Conservation (phyloP, 352 stramenopile genomes). For the Globisporangium mamillatum region DNA sequence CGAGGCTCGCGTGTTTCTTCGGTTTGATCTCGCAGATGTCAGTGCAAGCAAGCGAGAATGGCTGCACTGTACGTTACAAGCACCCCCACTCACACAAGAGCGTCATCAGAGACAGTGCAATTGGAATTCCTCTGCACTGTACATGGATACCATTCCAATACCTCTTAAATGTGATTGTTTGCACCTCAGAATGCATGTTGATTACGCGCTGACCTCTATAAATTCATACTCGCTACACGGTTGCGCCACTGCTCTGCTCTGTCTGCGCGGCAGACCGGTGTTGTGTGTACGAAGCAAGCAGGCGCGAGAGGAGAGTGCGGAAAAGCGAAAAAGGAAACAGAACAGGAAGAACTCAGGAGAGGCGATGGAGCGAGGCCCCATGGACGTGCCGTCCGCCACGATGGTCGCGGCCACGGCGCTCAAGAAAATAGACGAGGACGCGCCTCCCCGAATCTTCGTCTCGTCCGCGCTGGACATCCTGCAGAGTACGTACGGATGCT, state of each 20-base stretch:
- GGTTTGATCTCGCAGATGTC: too few species aligned
- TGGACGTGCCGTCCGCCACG: constrained; percentile 5
- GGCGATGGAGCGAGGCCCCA: not conserved
- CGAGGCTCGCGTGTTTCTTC: too few species aligned
- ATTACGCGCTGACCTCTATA: constrained; percentile 3
- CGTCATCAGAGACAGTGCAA: too few species aligned
- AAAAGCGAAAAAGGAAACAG: not conserved
- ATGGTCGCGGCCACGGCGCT: not conserved
- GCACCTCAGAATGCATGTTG: not conserved
- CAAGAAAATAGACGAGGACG: constrained; percentile 15
- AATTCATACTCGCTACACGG: not conserved
- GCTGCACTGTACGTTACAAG: too few species aligned
- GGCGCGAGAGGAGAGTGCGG: not conserved
- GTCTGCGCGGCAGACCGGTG: too few species aligned
- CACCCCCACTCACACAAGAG: too few species aligned
- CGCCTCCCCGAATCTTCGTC: constrained; percentile 6
- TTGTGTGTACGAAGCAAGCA: too few species aligned
- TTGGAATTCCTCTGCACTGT: too few species aligned
- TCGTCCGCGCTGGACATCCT: constrained; percentile 62
- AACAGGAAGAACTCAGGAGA: not conserved
- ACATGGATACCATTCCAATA: too few species aligned
- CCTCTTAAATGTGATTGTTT: not conserved
- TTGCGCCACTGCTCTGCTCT: not conserved
- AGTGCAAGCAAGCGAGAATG: too few species aligned
- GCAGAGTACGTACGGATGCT: constrained; percentile 37